Evolutionary conservation across 2,329 filamentous ascomycete species (phyloP).

Genomic region (Albifimbria verrucaria): DNA sequence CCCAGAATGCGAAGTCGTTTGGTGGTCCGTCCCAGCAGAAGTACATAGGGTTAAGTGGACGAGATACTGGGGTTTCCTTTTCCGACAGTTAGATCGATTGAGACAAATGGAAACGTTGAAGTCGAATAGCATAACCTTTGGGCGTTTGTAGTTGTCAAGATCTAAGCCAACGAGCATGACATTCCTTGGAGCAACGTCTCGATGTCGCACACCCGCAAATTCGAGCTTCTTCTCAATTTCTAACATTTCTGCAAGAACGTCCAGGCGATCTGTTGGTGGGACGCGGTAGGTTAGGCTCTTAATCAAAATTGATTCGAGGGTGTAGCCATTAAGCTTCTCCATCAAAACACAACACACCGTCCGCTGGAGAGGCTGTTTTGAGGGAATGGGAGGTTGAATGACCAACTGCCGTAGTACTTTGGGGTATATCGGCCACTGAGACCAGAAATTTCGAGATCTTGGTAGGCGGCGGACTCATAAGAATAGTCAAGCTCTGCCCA

Average conservation of each 20-base stretch:
- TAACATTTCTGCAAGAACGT: neutral
- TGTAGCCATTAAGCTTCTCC: neutral
- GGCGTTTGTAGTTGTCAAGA: neutral
- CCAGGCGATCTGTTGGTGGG: neutral
- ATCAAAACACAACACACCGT: neutral
- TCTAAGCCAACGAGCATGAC: neutral
- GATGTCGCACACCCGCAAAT: neutral
- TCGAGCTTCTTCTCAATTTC: neutral
- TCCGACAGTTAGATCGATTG: neutral
- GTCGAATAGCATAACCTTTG: neutral
- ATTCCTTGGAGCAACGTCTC: neutral
- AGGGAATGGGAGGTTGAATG: neutral
- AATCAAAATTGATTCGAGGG: neutral
- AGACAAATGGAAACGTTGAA: neutral
- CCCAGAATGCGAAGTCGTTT: neutral
- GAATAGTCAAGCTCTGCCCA: neutral
- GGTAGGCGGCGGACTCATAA: neutral
- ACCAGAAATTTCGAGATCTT: neutral
- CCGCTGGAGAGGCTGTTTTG: neutral
- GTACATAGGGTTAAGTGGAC: neutral
- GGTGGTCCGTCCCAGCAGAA: neutral
- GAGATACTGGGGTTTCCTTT: neutral
- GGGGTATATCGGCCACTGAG: neutral
- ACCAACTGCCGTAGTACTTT: neutral
- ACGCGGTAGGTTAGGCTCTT: neutral